phyloP scores from a whole-genome alignment of 768 basidiomycete species.

The Lactarius vividus region DNA sequence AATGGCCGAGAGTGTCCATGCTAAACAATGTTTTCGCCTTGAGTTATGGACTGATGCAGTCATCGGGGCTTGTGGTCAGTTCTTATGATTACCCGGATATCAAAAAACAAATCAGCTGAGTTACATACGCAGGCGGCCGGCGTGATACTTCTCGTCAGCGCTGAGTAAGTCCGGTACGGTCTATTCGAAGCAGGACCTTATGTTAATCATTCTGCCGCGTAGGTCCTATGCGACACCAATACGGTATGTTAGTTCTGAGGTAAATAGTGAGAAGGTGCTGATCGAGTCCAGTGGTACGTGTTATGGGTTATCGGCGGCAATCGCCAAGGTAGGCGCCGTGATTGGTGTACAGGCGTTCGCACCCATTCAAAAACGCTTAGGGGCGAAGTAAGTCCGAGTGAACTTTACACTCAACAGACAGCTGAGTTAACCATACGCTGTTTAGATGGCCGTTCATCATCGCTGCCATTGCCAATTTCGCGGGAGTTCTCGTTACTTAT shows the following conservation, averaged over 20 bases:
- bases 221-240: conserved; percentile 66
- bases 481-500: conserved; percentile 64
- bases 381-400: conserved; percentile 47
- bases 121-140: conserved; percentile 52
- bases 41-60: conserved; percentile 72
- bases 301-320: conserved; percentile 64
- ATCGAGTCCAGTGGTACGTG: conserved; percentile 51
- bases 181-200: neutral
- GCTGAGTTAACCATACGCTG: neutral
- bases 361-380: conserved; percentile 62
- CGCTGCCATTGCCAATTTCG: conserved; percentile 60
- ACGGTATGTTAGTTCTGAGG: conserved; percentile 39
- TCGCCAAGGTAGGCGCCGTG: conserved; percentile 70
- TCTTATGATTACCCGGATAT: conserved; percentile 38
- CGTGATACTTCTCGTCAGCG: conserved; percentile 63
- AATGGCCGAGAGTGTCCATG: conserved; percentile 1
- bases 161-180: conserved; percentile 48
- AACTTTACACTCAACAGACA: neutral
- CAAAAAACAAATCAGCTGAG: neutral
- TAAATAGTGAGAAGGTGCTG: conserved; percentile 3
- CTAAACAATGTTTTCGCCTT: neutral
- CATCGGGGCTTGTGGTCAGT: conserved; percentile 25
- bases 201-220: neutral
- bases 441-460: conserved; percentile 65
- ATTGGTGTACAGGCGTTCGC: conserved; percentile 68